Evolutionary conservation across 2,329 filamentous ascomycete genomes (phyloP).

Genomic region (Aspergillus intermedius): DNA sequence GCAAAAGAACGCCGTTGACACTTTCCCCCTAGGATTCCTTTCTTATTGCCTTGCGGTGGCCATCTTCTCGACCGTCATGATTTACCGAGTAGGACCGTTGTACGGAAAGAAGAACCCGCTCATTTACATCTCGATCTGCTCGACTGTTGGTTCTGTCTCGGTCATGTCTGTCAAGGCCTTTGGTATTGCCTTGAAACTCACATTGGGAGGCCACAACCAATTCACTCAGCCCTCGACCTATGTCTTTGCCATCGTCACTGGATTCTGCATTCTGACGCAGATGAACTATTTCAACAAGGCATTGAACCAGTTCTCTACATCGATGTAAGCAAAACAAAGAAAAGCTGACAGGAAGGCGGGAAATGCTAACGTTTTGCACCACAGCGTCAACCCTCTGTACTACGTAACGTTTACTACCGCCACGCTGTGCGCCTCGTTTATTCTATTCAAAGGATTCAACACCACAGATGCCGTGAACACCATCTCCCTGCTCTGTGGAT

Average conservation of each 20-base stretch:
- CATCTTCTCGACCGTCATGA: slow-evolving; percentile 85
- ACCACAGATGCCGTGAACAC: slow-evolving; percentile 88
- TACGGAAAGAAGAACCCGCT: slow-evolving; percentile 94
- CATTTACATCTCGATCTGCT: slow-evolving; percentile 96
- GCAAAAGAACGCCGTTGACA: slow-evolving; percentile 3
- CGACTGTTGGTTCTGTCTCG: slow-evolving; percentile 90
- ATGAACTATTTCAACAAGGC: slow-evolving; percentile 99
- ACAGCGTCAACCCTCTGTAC: slow-evolving; percentile 87
- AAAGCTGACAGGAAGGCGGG: neutral
- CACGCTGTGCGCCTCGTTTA: slow-evolving; percentile 89
- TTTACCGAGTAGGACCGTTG: slow-evolving; percentile 82
- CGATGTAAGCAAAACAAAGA: slow-evolving; percentile 66
- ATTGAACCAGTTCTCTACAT: slow-evolving; percentile 90
- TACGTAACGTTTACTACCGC: slow-evolving; percentile 97
- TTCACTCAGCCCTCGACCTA: slow-evolving; percentile 94
- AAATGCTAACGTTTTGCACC: slow-evolving; percentile 3
- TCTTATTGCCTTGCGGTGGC: slow-evolving; percentile 75
- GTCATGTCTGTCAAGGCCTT: slow-evolving; percentile 99
- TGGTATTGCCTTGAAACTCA: slow-evolving; percentile 93
- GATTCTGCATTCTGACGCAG: slow-evolving; percentile 91
- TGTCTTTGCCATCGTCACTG: slow-evolving; percentile 89
- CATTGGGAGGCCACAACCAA: slow-evolving; percentile 87
- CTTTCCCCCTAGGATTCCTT: slow-evolving; percentile 64
- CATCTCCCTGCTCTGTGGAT: slow-evolving; percentile 83
- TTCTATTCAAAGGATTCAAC: slow-evolving; percentile 93